Evolutionary conservation across 192 early-diverging fungal genomes (phyloP).

Genomic region (Cetraspora pellucida): DNA sequence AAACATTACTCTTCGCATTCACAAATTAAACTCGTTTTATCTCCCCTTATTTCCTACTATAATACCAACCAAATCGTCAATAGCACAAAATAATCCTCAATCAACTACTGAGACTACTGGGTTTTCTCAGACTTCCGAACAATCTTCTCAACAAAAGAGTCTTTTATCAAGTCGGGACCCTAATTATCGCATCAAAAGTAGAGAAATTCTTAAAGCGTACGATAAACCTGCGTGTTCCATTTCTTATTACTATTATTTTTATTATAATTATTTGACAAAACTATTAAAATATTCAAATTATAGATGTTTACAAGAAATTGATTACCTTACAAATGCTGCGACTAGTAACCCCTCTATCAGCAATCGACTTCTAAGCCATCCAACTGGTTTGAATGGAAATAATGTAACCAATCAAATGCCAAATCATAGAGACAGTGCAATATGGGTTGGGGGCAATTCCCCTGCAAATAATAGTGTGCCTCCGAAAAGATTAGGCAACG

Average conservation of each 20-base stretch:
- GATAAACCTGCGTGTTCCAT: slow-evolving; percentile 8
- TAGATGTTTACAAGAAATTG: slow-evolving; percentile 65
- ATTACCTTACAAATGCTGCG: slow-evolving; percentile 53
- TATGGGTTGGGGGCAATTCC: slow-evolving; percentile 21
- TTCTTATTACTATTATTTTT: background rate
- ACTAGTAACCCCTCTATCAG: slow-evolving; percentile 38
- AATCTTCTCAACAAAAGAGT: background rate
- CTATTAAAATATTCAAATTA: background rate
- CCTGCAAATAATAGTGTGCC: background rate
- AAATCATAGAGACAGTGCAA: background rate
- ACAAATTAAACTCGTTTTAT: slow-evolving; percentile 8
- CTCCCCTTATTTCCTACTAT: background rate
- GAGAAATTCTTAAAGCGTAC: slow-evolving; percentile 76
- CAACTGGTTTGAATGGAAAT: slow-evolving; percentile 9
- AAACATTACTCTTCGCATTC: background rate
- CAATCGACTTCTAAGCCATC: slow-evolving; percentile 35
- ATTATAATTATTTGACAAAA: background rate
- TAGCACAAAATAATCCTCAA: slow-evolving; percentile 41
- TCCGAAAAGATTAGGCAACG: background rate
- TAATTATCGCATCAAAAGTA: slow-evolving; percentile 64
- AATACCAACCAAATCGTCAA: background rate
- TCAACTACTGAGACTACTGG: background rate
- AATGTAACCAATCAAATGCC: slow-evolving; percentile 6
- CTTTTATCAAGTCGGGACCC: slow-evolving; percentile 41
- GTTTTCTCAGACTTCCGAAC: background rate